Conservation (phyloP, 2,329 filamentous ascomycete genomes). For the Cercospora zeina region DNA sequence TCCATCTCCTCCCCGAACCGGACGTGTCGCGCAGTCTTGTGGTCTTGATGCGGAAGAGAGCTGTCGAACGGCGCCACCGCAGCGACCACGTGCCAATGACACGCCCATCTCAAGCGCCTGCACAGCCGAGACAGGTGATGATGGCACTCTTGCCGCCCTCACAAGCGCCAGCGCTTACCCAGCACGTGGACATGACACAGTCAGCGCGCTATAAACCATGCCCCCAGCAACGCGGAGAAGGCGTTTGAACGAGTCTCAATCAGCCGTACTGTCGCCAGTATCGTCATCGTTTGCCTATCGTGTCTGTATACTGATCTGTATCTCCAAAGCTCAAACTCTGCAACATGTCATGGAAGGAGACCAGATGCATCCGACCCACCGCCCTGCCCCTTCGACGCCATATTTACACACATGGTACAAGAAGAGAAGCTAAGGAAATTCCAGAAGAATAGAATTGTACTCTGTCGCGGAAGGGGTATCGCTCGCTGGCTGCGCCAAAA, state of each 20-base stretch:
- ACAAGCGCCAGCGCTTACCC: neutral
- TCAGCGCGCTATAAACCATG: neutral
- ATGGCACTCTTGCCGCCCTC: neutral
- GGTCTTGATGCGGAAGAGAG: neutral
- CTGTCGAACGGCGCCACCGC: neutral
- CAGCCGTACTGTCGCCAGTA: slow-evolving; percentile 6
- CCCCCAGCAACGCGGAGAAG: neutral
- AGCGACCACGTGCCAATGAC: neutral
- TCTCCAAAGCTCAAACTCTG: neutral
- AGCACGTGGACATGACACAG: neutral
- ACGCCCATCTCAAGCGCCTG: neutral
- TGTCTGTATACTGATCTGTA: slow-evolving; percentile 9
- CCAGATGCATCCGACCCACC: neutral
- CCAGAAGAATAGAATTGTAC: neutral
- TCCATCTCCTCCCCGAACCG: neutral
- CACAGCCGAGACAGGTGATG: neutral
- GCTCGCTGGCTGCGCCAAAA: slow-evolving; percentile 4
- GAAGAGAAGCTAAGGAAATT: neutral
- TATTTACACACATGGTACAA: slow-evolving; percentile 10
- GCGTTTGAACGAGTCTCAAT: neutral
- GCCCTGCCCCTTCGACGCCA: neutral
- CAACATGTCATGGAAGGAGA: neutral
- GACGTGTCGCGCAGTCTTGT: neutral
- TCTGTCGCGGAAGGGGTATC: slow-evolving; percentile 15
- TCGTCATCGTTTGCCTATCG: slow-evolving; percentile 6